phyloP scores from a whole-genome alignment of 208 protist genomes.

The Borovskyia barvae region DNA sequence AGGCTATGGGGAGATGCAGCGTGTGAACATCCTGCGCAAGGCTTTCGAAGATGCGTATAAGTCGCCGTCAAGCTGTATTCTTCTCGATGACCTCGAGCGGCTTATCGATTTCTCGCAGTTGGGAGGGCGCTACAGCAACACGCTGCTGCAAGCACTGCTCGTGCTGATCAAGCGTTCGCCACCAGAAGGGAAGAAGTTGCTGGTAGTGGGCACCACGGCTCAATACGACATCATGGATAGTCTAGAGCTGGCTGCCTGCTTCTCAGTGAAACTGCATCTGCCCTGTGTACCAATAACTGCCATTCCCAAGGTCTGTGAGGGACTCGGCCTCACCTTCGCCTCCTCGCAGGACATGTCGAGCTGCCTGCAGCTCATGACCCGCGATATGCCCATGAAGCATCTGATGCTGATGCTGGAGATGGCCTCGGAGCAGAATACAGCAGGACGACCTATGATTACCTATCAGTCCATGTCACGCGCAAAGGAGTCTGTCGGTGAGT shows the following conservation, averaged over 20 bases:
- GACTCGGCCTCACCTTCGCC: constrained; percentile 46
- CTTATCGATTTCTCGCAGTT: constrained; percentile 96
- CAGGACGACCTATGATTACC: constrained; percentile 29
- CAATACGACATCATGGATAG: constrained; percentile 85
- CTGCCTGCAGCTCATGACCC: constrained; percentile 30
- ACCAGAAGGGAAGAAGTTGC: constrained; percentile 89
- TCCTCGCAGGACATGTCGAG: constrained; percentile 25
- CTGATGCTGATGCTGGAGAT: constrained; percentile 82
- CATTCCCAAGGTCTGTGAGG: constrained; percentile 37
- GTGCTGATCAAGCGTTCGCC: constrained; percentile 95
- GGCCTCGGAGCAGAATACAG: constrained; percentile 44
- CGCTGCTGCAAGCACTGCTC: constrained; percentile 95
- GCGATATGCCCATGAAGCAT: constrained; percentile 75
- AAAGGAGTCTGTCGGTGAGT: constrained; percentile 52
- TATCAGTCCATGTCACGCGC: constrained; percentile 46
- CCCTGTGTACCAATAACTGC: constrained; percentile 38
- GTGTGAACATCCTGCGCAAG: constrained; percentile 93
- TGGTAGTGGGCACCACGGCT: constrained; percentile 95
- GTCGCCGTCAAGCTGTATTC: constrained; percentile 94
- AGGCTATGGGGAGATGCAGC: constrained; percentile 88
- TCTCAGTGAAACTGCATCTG: constrained; percentile 85
- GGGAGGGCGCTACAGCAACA: constrained; percentile 98
- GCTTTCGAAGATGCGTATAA: constrained; percentile 99
- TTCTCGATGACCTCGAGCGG: constrained; percentile 98
- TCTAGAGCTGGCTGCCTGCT: constrained; percentile 91